Base-by-base conservation (phyloP, 768 basidiomycete genomes). In the Lyophyllum atratum region DNA sequence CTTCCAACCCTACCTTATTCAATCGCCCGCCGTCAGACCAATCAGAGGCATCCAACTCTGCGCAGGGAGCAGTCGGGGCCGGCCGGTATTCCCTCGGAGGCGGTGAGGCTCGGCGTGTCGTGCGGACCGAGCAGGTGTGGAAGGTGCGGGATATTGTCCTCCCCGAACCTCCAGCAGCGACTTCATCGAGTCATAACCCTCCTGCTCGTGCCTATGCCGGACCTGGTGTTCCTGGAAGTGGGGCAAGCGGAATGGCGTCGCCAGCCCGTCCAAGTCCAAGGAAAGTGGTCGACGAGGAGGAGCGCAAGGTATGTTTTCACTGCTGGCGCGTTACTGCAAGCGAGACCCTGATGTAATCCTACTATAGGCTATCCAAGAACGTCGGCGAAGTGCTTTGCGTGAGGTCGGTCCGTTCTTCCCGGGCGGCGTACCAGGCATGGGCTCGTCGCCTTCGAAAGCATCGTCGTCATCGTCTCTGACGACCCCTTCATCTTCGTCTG, bases 301-400 rank as follows among this genome's bases (percentile, higher is more conserved):
- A 85, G 61, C 69, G 77, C 26, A 78, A 76, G 72, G 79, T 77
- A 31, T 22, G 55, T 40, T 39, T 58, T 37, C 39, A n/a, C 28
- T 21, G 11, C 44, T 44, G 43, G 21, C 28, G 44, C 45, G 5
- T 15, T 51, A n/a, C 28, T 26, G 49, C 44, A 25, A 31, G 10
- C 33, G 1, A 17, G 25, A 34, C 11, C 8, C 45, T 54, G 46
- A 60, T 56, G 3, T 44, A 19, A 44, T 6, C 43, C 5, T 37
- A 6, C 37, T 37, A 26, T 54, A 83, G 78, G 86, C 84, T 0
- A 88, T 89, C 40, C 79, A 81, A 60, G 86, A 86, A 52, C 79
- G 87, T 9, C 72, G 87, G 24, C 76, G 80, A 10, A 87, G 85
- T 52, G 87, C 86, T 0, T 66, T 87, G 37, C 74, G 70, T 3